Conservation (phyloP, 2,329 filamentous ascomycete species). For the Verticillium tricorpus region DNA sequence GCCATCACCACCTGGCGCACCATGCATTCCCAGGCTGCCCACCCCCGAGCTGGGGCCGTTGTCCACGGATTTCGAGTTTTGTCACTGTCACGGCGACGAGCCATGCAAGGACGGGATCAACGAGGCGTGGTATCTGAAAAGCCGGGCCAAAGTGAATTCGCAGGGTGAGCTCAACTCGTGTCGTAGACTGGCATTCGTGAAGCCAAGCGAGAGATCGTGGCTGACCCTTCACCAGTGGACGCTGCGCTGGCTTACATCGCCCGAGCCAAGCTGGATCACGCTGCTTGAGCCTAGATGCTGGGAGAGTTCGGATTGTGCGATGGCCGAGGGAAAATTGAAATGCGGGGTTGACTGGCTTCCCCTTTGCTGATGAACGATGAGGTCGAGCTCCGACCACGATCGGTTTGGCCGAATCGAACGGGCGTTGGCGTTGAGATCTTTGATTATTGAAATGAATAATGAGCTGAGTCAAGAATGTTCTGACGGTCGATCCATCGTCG, state of each 20-base stretch:
- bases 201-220: neutral
- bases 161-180: conserved; percentile 5
- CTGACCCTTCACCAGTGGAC: conserved; percentile 8
- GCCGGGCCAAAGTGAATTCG: conserved; percentile 3
- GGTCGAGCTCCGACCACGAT: too few relatives aligned
- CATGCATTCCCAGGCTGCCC: conserved; percentile 6
- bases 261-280: neutral
- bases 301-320: neutral
- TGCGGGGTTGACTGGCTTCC: neutral
- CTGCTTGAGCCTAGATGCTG: neutral
- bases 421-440: too few relatives aligned
- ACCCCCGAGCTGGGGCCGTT: conserved; percentile 11
- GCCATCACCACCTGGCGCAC: conserved; percentile 3
- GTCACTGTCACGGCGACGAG: conserved; percentile 8
- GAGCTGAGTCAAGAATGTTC: too few relatives aligned
- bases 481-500: too few relatives aligned
- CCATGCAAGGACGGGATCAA: conserved; percentile 8
- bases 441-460: too few relatives aligned
- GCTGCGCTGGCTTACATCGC: conserved; percentile 11
- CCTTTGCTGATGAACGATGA: too few relatives aligned
- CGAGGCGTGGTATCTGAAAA: conserved; percentile 10
- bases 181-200: neutral
- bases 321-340: neutral
- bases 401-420: too few relatives aligned
- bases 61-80: conserved; percentile 11